These are phyloP conservation scores for Salvia hispanica DNA, from an alignment of 257 asterid species.

Conservation along the genomic window DNA sequence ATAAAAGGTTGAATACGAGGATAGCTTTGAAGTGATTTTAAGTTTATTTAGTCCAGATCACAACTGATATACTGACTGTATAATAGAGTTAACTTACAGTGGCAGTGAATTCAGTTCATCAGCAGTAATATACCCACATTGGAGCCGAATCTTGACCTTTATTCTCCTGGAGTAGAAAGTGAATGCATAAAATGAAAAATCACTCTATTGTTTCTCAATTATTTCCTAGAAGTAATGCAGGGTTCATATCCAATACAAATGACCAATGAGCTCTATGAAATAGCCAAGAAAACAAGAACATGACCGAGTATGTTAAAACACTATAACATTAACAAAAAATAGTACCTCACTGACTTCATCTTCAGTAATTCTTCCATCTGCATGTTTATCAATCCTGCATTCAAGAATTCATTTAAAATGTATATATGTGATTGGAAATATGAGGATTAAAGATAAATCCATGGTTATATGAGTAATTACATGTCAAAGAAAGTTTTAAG, in stretches of 20 bases:
- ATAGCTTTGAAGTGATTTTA: background rate
- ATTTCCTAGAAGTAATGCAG: slow-evolving; percentile 5
- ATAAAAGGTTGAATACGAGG: slow-evolving; percentile 18
- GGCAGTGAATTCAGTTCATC: slow-evolving; percentile 84
- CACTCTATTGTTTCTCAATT: slow-evolving; percentile 1
- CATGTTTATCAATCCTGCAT: no score
- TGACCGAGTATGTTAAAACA: slow-evolving; percentile 11
- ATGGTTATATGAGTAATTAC: no score
- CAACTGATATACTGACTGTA: background rate
- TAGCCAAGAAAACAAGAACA: slow-evolving; percentile 13
- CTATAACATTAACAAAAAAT: no score
- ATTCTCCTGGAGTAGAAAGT: slow-evolving; percentile 56
- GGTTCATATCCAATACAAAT: slow-evolving; percentile 15
- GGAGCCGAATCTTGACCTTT: slow-evolving; percentile 80
- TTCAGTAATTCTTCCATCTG: no score
- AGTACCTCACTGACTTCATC: no score
- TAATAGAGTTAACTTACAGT: slow-evolving; percentile 55
- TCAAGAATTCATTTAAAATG: no score
- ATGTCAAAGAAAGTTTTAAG: no score
- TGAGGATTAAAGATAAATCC: no score
- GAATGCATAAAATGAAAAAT: background rate
- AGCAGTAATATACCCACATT: slow-evolving; percentile 63
- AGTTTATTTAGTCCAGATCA: slow-evolving; percentile 12
- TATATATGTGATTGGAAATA: no score
- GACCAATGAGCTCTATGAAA: slow-evolving; percentile 8